Evolutionary conservation across 2,329 filamentous ascomycete genomes (phyloP), one percentile per base, ranked within the genome.

Genomic region (Ophiostoma tasmaniense): DNA sequence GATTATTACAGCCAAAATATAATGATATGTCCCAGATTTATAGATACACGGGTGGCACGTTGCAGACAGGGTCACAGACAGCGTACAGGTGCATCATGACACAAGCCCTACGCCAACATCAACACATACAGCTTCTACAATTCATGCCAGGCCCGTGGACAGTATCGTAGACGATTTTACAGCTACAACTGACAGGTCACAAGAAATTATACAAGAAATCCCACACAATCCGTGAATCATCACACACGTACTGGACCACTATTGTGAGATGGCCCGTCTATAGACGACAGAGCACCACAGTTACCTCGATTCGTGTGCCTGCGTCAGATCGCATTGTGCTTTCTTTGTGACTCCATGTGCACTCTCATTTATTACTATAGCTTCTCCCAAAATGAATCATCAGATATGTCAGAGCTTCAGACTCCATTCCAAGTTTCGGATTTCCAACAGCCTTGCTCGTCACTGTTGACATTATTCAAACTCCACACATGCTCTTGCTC

Each of bases 281-380:
- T 59, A 20, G 17, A 64, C 30, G 30, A 22, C 20, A 30, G 55
- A 8, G 61, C 30, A 64, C 61, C 17, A 35, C 61, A 64, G 61
- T 64, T 64, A 64, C 61, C 61, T 64, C 61, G 61, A 22, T 37
- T n/a, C 61, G 61, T 64, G 61, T 64, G 30, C 61, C 61, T 64
- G 61, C 61, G 37, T 64, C 17, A 37, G 11, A 64, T 59, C 14
- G 22, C n/a, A 59, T 45, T n/a, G 42, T 45, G 17, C 42, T 20
- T 6, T 20, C 33, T 33, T 33, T 33, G 33, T 33, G 33, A 33
- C 33, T 33, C 39, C 39, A 3, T 17, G 17, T 42, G 5, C 39
- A 4, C 39, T 42, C 14, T 42, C 17, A 7, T 45, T 17, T 17
- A n/a, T 45, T 4, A n/a, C 4, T 17, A 45, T 45, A 17, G 4